phyloP scores from a whole-genome alignment of 1,139 yeast species.

The Yamadazyma membranifaciens region DNA sequence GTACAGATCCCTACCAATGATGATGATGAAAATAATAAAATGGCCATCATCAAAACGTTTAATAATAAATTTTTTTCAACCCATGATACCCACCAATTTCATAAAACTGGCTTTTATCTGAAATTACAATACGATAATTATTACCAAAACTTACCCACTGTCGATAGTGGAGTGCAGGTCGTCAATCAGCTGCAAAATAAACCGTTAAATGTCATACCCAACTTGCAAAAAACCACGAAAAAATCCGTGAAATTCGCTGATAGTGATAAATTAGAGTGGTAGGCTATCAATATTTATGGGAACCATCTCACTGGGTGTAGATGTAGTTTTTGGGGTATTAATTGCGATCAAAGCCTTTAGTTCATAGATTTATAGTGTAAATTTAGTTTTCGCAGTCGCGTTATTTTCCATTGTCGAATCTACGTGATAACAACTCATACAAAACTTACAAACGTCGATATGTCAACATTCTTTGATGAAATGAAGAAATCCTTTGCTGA shows the following conservation, averaged over 20 bases:
- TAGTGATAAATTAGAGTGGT: conserved; percentile 4
- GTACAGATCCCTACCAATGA: conserved; percentile 67
- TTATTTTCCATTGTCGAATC: neutral
- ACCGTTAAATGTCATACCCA: conserved; percentile 3
- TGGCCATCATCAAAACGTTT: conserved; percentile 57
- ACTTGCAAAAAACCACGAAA: conserved; percentile 2
- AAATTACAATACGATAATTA: conserved; percentile 29
- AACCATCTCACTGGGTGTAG: too few species aligned
- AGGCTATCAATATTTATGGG: neutral
- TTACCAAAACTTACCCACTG: conserved; percentile 14
- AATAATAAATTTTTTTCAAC: conserved; percentile 17
- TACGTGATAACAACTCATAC: neutral
- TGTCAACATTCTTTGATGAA: conserved; percentile 77
- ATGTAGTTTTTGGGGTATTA: neutral
- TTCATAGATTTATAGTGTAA: too few species aligned
- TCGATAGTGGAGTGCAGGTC: conserved; percentile 17
- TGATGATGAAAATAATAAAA: conserved; percentile 31
- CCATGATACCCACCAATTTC: neutral
- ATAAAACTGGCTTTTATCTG: conserved; percentile 30
- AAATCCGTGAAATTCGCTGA: conserved; percentile 2
- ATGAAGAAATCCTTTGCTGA: conserved; percentile 73
- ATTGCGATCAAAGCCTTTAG: neutral
- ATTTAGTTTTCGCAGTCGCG: conserved; percentile 2
- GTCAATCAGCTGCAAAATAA: conserved; percentile 8
- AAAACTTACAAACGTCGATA: conserved; percentile 14